Percentiles rank a stretch among this genome's conserved stretches.
Conservation (phyloP, 305 asterid species). For the Solanum hybrid region DNA sequence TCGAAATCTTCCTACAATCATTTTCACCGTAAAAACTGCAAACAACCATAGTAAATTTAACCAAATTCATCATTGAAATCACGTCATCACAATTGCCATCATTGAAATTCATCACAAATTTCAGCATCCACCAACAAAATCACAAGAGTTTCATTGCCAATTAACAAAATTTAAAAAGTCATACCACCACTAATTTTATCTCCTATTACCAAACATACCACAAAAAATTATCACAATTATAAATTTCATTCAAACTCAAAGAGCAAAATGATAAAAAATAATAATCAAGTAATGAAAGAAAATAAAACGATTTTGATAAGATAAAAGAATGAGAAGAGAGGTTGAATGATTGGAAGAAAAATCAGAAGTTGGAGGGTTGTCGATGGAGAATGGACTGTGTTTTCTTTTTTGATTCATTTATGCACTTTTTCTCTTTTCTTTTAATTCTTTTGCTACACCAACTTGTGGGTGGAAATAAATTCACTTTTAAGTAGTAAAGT, state of each 20-base stretch:
- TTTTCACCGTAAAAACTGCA: background rate
- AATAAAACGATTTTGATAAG: background rate
- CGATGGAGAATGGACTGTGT: background rate
- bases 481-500: background rate
- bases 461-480: background rate
- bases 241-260: background rate
- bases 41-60: no score
- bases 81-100: background rate
- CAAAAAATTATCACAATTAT: background rate
- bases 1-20: background rate
- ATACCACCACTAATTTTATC: background rate
- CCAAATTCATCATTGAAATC: background rate
- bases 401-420: background rate
- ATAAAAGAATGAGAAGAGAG: background rate
- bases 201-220: background rate
- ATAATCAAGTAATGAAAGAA: no score
- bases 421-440: background rate
- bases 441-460: no score
- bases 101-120: background rate
- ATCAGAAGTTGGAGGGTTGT: background rate
- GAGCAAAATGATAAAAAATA: background rate
- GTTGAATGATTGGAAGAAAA: background rate
- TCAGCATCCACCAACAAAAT: background rate
- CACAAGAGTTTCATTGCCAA: background rate
- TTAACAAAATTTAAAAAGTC: background rate